Evolutionary conservation across 306 rosid species (phyloP), one percentile per base, ranked within the genome.

Genomic region (Fragaria iinumae): DNA sequence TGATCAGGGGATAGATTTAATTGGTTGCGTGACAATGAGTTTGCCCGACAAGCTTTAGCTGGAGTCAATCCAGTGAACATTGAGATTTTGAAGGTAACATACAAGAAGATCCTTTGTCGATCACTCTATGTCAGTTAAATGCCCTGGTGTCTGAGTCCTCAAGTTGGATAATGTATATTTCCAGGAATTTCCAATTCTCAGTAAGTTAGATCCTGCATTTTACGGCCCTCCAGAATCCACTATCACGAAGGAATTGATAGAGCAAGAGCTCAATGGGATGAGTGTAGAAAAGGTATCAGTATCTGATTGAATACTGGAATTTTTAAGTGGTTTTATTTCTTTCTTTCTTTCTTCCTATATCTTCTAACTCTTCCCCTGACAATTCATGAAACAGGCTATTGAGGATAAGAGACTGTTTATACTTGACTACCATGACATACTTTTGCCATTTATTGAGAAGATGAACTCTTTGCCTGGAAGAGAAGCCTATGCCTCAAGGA

Each of bases 21-120:
- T 81, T 95, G 97, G 97, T 80, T 92, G 88, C 74, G 97, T 36
- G 97, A 95, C 79, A 84, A 89, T n/a, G 97, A 95, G 81, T 95
- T 95, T 87, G 93, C 97, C 5, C 87, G 97, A 57, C 98, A 95
- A 77, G 11, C 92, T 75, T 83, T 95, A 79, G 98, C 97, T 29
- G 98, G 97, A 47, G 92, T 92, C 75, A 95, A 95, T 85, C 98
- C 97, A 27, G 96, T 95, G 77, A 90, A 86, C 79, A 92, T 95
- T 82, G 98, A 92, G 86, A 76, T 89, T 68, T 80, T 95, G 84
- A 90, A 83, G 97, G 97, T 92, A 88, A 80, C 34, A 25, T 76
- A 56, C 56, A 72, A 72, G n/a, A 23, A 71, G n/a, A 48, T 70
- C 62, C 39, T 77, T 55, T 73, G 23, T 74, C 13, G 25, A 65